Base-by-base conservation (phyloP, 441 rosid species). In the Populus tomentosa region DNA sequence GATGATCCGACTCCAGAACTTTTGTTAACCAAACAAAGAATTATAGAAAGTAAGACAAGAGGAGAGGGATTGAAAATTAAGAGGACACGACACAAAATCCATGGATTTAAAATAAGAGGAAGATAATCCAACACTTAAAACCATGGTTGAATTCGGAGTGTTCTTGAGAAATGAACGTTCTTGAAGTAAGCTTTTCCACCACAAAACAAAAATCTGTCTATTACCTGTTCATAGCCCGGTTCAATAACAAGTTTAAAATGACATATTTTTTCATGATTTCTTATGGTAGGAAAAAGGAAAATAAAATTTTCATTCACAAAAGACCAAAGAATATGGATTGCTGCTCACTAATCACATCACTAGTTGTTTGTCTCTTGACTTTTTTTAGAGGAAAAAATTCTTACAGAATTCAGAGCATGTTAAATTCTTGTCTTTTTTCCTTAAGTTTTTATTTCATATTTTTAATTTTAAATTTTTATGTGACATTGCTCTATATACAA, bases 401-500 rank as follows among this genome's bases (percentile, higher is more conserved):
- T 46, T 13, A 46, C 18, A 46, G 53, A 40, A 46, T 46, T 46
- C 9, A n/a, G 53, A 8, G 23, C 40, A 6, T 70, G 70, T 7
- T 63, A 8, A 24, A 61, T 38, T 70, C 7, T 70, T 6, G 14
- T 61, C 64, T 67, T 71, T 24, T 50, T 32, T 28, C 18, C 14
- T 30, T 4, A 13, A 67, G 11, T 69, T 13, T 23, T 40, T 36
- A 21, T 40, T 20, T 70, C 68, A 26, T 10, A 1, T 21, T 46
- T 72, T 61, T 21, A 11, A 59, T 53, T 74, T 42, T 69, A 50
- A 64, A 23, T 40, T 69, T 30, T 80, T 50, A 33, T 62, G 66
- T 80, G 77, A 80, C 66, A 46, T 81, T 74, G 76, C 13, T 71
- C 69, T 75, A 76, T 82, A 73, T 84, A 42, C 72, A 80, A 76